These are phyloP conservation scores for Phascolomyces articulosus DNA, from an alignment of 371 early-diverging fungal species.

Conservation along the genomic window DNA sequence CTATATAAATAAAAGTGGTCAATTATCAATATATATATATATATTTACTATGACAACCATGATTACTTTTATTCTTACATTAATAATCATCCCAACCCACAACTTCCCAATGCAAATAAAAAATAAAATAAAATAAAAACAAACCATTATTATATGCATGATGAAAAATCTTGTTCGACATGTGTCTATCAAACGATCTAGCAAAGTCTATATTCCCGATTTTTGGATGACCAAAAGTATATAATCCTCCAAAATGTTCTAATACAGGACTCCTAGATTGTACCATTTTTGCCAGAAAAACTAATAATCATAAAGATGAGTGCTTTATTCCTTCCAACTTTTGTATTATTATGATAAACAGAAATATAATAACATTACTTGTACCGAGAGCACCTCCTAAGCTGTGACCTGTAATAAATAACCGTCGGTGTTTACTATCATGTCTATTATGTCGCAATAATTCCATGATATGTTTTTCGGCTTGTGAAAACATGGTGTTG, in stretches of 20 bases:
- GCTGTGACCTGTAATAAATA: conserved; percentile 45
- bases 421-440: not conserved
- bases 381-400: conserved; percentile 47
- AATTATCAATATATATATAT: no score
- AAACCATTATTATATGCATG: conserved; percentile 62
- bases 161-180: conserved; percentile 59
- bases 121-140: not conserved
- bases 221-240: conserved; percentile 59
- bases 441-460: conserved; percentile 11
- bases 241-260: conserved; percentile 52
- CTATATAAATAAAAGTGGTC: not conserved
- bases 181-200: conserved; percentile 40
- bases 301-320: conserved; percentile 9
- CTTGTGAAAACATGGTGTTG: conserved; percentile 36
- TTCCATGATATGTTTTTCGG: conserved; percentile 33
- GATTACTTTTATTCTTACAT: not conserved
- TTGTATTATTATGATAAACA: no score
- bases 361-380: conserved; percentile 14
- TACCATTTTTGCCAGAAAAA: conserved; percentile 61
- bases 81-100: not conserved
- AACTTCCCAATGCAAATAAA: no score
- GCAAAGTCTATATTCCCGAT: conserved; percentile 56
- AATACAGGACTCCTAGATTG: conserved; percentile 50
- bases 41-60: not conserved
- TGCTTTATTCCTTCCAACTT: no score